Base-by-base conservation (phyloP, 176 grass and related monocot species). In the Paspalum vaginatum region DNA sequence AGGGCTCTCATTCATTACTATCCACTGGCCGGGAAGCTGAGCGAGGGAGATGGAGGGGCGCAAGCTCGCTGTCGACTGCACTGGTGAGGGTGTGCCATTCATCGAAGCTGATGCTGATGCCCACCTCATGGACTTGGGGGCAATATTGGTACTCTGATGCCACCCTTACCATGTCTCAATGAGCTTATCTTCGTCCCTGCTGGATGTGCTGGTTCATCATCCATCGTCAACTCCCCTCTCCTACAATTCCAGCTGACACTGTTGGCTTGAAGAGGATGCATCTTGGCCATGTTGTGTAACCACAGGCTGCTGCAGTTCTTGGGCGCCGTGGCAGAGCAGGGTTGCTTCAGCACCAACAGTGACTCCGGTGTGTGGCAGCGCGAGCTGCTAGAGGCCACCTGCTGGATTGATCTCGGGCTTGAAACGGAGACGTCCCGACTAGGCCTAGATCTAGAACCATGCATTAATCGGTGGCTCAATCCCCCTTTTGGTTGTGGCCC, bases 21-120 rank as follows among this genome's bases (percentile, higher is more conserved):
- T 32, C 91, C 94, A 20, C 84, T 97, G 54, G 94, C 94, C 4
- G 94, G 94, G 2, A 61, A 91, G 65, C 81, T 97, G 18, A 42
- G n/a, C n/a, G n/a, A n/a, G 89, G 79, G 89, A 97, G 83, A 37
- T 76, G 0, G 22, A 77, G 52, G 84, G 87, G 0, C 64, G 91
- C 22, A 97, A 97, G 84, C 87, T 97, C 40, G 87, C 86, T 22
- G 91, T 97, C 5, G 94, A 97, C 21, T 97, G 94, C 71, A 97
- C 91, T 24, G 88, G 88, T 21, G 91, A 97, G 83, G 94, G 94
- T 16, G 73, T 97, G 2, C 51, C 88, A 47, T 97, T 97, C 88
- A 78, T 74, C 18, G 94, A 93, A 81, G 94, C 94, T 7, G 91
- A 93, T 2, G 83, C 88, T 2, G 84, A 97, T 2, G 86, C 93